Evolutionary conservation across 2,329 filamentous ascomycete species (phyloP).

Genomic region (Fusarium chaquense): DNA sequence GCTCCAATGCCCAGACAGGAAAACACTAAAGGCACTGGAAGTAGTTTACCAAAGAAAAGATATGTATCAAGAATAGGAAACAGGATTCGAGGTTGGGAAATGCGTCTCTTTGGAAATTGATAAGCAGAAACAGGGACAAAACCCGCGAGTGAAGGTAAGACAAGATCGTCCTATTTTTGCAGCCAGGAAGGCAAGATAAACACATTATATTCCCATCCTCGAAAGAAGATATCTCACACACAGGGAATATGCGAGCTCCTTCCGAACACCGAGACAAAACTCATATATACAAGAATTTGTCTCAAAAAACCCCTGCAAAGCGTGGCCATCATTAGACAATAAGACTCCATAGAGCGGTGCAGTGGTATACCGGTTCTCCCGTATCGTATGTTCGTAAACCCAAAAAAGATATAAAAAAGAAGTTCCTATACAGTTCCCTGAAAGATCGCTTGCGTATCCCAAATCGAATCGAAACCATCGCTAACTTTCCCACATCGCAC

Average conservation of each 20-base stretch:
- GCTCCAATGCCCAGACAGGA: neutral
- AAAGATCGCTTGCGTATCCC: constrained; percentile 44
- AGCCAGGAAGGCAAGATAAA: constrained; percentile 42
- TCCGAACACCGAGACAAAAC: constrained; percentile 47
- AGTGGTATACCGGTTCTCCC: constrained; percentile 50
- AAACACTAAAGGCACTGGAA: constrained; percentile 9
- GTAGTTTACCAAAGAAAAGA: constrained; percentile 8
- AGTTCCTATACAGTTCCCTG: constrained; percentile 53
- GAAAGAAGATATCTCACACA: constrained; percentile 47
- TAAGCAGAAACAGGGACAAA: constrained; percentile 36
- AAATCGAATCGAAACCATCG: constrained; percentile 47
- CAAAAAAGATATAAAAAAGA: constrained; percentile 39
- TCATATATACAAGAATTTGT: constrained; percentile 46
- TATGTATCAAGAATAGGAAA: constrained; percentile 40
- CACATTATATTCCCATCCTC: constrained; percentile 52
- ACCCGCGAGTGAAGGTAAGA: constrained; percentile 41
- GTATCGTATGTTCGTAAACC: constrained; percentile 54
- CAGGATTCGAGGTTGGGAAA: constrained; percentile 41
- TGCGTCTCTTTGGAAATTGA: constrained; percentile 39
- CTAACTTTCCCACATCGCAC: constrained; percentile 48
- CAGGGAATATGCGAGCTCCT: constrained; percentile 43
- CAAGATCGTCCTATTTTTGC: constrained; percentile 47
- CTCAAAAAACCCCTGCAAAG: constrained; percentile 46
- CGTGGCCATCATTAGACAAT: constrained; percentile 49
- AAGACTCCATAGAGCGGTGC: constrained; percentile 50